Base-by-base conservation (phyloP, 805 yeast genomes). In the Lipomyces yamanashiensis region DNA sequence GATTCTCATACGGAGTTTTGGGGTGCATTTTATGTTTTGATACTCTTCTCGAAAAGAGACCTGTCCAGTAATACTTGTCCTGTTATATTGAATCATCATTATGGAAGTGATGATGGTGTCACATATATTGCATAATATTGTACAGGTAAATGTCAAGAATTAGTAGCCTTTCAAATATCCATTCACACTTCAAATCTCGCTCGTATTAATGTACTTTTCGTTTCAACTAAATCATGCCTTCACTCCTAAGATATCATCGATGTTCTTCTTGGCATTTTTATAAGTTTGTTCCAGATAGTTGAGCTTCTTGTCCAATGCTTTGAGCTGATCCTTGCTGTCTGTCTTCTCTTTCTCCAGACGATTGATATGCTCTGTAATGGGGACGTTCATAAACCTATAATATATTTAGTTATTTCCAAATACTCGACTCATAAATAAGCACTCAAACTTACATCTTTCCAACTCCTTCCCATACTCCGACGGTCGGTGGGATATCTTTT, bases 381-480 rank as follows among this genome's bases (percentile, higher is more conserved):
- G 69, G 8, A 66, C 69, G 28, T 59, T 66, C 55, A 66, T 37
- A 34, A 66, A 66, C 69, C 69, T 37, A 28, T 15, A 34, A 48
- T 7, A 10, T 39, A 17, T 7, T 19, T 21, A 19, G 39, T 33
- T 53, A 41, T 7, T 17, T n/a, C 28, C 44, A n/a, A 50, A 36
- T 4, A 15, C 9, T 15, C 40, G 19, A 1, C 15, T 7, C 53
- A 19, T 15, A 15, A 7, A 6, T 40, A 23, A 9, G 23, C 7
- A 52, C n/a, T 2, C 4, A 8, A 37, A 39, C 64, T 10, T 39
- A 66, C 69, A 66, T 66, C 39, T 66, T 66, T 15, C 69, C 69
- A 34, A 66, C 68, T 10, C 69, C 69, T 55, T 66, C 69, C 69
- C 69, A 66, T 21, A 66, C 64, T 9, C 67, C 67, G n/a, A 66